A percentile compares a stretch with the other conserved stretches of the same genome.
These are phyloP conservation scores for Suhomyces wounanorum DNA, from an alignment of 1,139 yeast species.

Conservation along the genomic window DNA sequence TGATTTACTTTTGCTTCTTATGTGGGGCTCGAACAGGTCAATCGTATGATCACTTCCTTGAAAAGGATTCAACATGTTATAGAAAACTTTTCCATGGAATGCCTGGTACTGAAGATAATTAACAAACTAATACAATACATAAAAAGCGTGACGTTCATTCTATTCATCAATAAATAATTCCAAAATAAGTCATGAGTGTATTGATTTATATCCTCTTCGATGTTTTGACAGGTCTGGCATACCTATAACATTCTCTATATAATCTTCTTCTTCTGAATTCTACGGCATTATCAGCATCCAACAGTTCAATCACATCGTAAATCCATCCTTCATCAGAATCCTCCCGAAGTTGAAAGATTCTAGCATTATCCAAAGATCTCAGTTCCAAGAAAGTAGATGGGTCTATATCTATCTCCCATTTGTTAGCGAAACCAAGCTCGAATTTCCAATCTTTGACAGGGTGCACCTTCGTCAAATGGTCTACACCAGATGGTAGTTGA, in stretches of 20 bases:
- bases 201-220: slow-evolving; percentile 9
- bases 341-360: slow-evolving; percentile 16
- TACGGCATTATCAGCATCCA: slow-evolving; percentile 21
- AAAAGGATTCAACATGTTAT: slow-evolving; percentile 47
- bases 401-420: slow-evolving; percentile 67
- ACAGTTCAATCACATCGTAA: slow-evolving; percentile 34
- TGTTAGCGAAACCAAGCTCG: slow-evolving; percentile 50
- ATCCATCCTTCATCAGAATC: slow-evolving; percentile 49
- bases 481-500: slow-evolving; percentile 65
- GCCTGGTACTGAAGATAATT: slow-evolving; percentile 33
- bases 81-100: slow-evolving; percentile 59
- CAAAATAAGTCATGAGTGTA: background rate
- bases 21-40: slow-evolving; percentile 49
- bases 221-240: slow-evolving; percentile 22
- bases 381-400: slow-evolving; percentile 56
- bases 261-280: slow-evolving; percentile 60
- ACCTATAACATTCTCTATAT: slow-evolving; percentile 51
- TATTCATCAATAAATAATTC: background rate
- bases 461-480: slow-evolving; percentile 52
- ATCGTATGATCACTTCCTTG: slow-evolving; percentile 54
- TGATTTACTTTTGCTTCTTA: slow-evolving; percentile 54
- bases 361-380: slow-evolving; percentile 34
- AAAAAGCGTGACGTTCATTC: background rate
- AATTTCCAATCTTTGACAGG: slow-evolving; percentile 82
- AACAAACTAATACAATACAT: background rate